Evolutionary conservation across 1,284 basidiomycete genomes (phyloP).

Genomic region (Fistulinella staudtii): DNA sequence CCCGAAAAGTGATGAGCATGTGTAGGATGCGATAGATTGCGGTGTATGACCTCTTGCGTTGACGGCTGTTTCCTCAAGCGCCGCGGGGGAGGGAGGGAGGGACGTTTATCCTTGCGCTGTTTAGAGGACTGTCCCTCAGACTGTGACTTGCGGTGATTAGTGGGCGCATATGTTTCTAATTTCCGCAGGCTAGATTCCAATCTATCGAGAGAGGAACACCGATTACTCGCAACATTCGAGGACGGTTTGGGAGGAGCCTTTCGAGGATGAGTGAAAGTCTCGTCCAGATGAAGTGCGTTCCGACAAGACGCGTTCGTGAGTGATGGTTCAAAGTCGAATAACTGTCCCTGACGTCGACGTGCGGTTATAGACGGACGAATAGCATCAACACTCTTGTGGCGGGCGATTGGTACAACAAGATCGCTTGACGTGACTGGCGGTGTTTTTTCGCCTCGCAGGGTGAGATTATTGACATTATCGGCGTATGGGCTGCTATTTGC

Average conservation of each 20-base stretch:
- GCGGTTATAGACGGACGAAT: slow-evolving; percentile 11
- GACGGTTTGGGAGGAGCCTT: slow-evolving; percentile 22
- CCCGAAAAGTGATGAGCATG: slow-evolving; percentile 5
- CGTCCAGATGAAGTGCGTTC: slow-evolving; percentile 7
- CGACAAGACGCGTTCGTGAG: background rate
- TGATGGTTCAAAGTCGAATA: slow-evolving; percentile 21
- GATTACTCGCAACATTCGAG: slow-evolving; percentile 4
- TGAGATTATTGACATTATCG: background rate
- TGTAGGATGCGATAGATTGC: background rate
- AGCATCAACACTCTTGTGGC: slow-evolving; percentile 5
- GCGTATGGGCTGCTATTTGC: background rate
- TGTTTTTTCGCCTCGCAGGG: background rate
- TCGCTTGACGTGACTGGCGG: background rate
- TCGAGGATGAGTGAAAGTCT: slow-evolving; percentile 17
- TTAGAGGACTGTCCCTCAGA: slow-evolving; percentile 18
- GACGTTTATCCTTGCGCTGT: slow-evolving; percentile 12
- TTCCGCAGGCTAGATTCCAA: slow-evolving; percentile 28
- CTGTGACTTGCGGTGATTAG: slow-evolving; percentile 24
- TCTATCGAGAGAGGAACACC: slow-evolving; percentile 31
- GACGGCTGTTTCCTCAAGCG: slow-evolving; percentile 17
- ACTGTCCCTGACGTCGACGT: slow-evolving; percentile 25
- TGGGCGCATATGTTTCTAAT: slow-evolving; percentile 27
- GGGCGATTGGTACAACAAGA: slow-evolving; percentile 8
- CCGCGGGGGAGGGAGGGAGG: slow-evolving; percentile 20
- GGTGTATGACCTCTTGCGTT: background rate